Base-by-base conservation (phyloP, 1,284 basidiomycete species). In the Ganoderma resinaceum region DNA sequence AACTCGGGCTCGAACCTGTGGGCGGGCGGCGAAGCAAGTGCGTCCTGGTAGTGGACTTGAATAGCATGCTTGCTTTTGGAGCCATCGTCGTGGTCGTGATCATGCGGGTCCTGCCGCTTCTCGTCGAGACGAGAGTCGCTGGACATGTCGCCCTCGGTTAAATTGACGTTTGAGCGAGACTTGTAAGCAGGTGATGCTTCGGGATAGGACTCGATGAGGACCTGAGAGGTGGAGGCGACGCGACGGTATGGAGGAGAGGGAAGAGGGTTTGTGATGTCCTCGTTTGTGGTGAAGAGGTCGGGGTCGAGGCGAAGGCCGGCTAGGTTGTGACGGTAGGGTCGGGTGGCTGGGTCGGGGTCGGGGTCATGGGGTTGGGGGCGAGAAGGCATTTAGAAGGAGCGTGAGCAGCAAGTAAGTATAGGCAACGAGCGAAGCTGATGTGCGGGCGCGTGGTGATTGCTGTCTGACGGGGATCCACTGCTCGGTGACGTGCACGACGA, bases 1-100 rank as follows among this genome's bases (percentile, higher is more conserved):
- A 65, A 66, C 57, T 65, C 67, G 6, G 64, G 70, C 63, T 64
- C 83, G 78, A 62, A 79, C 31, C 70, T 68, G 74, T n/a, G 77
- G 69, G 65, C 57, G 67, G 71, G 67, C 74, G 78, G 70, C 70
- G 64, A 52, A 52, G 71, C 35, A 52, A 85, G 68, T n/a, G 82
- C 78, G 3, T 84, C 84, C 3, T 81, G 79, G 71, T 90, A 91
- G 75, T 89, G 89, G 43, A 91, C 89, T 23, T 82, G 77, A 40
- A 90, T 88, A 26, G 82, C 76, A 6, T 81, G 83, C 66, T 77
- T 81, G 46, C 63, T 65, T 62, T 66, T 70, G 40, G 67, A 37
- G 64, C 60, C 62, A 35, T 64, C 66, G 53, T 75, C 68, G 37
- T 61, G 61, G n/a, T 76, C 70, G 49, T 71, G 67, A 31, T 42